phyloP scores from a whole-genome alignment of 1,139 yeast genomes.

The Kodamaea sp. region DNA sequence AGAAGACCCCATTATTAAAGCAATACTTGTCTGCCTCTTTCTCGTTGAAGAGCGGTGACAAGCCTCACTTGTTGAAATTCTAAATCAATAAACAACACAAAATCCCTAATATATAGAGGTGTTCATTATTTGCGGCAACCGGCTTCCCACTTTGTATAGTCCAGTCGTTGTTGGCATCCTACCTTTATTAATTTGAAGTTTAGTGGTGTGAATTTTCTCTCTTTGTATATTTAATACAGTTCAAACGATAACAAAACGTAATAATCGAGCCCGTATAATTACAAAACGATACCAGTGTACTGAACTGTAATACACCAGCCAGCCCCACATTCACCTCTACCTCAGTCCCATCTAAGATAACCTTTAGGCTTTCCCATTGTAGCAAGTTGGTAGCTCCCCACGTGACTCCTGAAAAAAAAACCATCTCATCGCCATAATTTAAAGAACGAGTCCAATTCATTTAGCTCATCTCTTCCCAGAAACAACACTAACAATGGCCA shows the following conservation, averaged over 20 bases:
- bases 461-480: not conserved
- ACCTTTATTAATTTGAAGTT: slow-evolving; percentile 6
- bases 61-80: slow-evolving; percentile 98
- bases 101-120: slow-evolving; percentile 2
- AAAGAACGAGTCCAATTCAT: not conserved
- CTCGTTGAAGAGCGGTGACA: slow-evolving; percentile 98
- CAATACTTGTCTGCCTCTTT: slow-evolving; percentile 96
- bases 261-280: too few species aligned
- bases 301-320: too few species aligned
- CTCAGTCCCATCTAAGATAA: too few species aligned
- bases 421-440: slow-evolving; percentile 14
- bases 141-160: slow-evolving; percentile 4
- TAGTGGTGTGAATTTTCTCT: slow-evolving; percentile 24
- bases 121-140: slow-evolving; percentile 3
- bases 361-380: too few species aligned
- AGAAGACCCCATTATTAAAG: slow-evolving; percentile 97
- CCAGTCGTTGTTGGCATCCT: slow-evolving; percentile 1
- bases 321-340: too few species aligned
- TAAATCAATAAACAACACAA: slow-evolving; percentile 41
- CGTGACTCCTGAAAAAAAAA: slow-evolving; percentile 10
- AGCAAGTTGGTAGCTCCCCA: too few species aligned
- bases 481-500: slow-evolving; percentile 48
- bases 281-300: too few species aligned
- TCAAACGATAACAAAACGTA: slow-evolving; percentile 15
- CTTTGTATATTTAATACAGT: slow-evolving; percentile 43